Conservation (phyloP, 805 yeast genomes). For the Spencermartinsiella europaea region DNA sequence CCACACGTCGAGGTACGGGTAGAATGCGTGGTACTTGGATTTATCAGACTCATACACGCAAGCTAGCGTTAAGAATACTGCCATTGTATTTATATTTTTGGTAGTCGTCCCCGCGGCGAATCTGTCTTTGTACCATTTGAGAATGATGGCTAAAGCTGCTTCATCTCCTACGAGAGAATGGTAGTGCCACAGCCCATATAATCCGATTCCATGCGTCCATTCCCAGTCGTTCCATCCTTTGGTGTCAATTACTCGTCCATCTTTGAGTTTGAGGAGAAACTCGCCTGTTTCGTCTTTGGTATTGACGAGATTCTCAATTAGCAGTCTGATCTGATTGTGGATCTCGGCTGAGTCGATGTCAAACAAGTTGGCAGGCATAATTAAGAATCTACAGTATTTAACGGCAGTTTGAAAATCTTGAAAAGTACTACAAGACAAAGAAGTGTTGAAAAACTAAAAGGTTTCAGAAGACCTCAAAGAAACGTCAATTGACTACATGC, state of each 20-base stretch:
- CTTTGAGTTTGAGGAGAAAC: constrained; percentile 28
- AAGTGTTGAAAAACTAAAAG: no score
- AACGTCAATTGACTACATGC: no score
- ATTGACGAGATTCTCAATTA: constrained; percentile 28
- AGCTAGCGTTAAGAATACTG: constrained; percentile 34
- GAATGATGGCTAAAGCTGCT: constrained; percentile 25
- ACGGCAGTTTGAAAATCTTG: no score
- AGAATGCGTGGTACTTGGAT: constrained; percentile 22
- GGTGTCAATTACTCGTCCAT: constrained; percentile 35
- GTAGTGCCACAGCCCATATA: constrained; percentile 37
- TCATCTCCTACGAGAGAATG: constrained; percentile 28
- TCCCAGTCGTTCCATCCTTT: constrained; percentile 41
- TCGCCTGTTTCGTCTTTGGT: constrained; percentile 33
- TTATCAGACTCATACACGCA: constrained; percentile 27
- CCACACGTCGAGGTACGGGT: constrained; percentile 32
- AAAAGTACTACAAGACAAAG: no score
- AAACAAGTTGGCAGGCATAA: not conserved
- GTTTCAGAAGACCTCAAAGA: no score
- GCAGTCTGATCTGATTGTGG: not conserved
- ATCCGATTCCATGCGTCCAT: constrained; percentile 38
- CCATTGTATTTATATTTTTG: constrained; percentile 36
- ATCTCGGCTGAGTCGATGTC: not conserved
- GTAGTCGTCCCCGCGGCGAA: constrained; percentile 32
- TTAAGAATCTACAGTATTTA: no score
- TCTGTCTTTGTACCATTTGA: constrained; percentile 31